Evolutionary conservation across 805 yeast species (phyloP), one percentile per base, ranked within the genome.

Genomic region (Kodamaea neixiangensis): DNA sequence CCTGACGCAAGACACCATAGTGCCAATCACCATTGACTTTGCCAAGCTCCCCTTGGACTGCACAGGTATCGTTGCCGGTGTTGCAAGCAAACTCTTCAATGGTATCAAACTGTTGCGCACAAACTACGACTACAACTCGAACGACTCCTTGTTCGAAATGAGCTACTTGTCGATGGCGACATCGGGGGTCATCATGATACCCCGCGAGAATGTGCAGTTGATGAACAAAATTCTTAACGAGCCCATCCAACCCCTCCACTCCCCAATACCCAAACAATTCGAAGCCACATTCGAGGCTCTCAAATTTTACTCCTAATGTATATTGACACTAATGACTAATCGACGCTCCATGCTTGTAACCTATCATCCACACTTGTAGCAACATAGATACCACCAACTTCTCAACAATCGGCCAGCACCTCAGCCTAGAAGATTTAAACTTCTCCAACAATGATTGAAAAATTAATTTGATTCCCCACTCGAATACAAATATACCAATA

Each of bases 41-140:
- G 68, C 75, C 11, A 65, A 67, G 22, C 61, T 84, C 19, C 88
- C 88, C 0, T 64, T 80, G 14, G 84, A 84, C 61, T 71, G 82
- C 6, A 81, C 83, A 18, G 89, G 89, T 38, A 82, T 85, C 45
- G 87, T 83, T 1, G 83, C 87, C 0, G 86, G 87, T 1, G 73
- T 85, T 18, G 87, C 89, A 0, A 67, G 79, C 37, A 73, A 69
- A 49, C 63, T 84, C 19, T 58, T 78, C 17, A 68, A 65, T 39
- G 73, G 71, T 5, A 56, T 63, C 35, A 58, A 56, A 18, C 43
- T 48, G 13, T 42, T 44, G 20, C 60, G 63, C 5, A 55, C 22
- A 7, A 29, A 43, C 22, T 39, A 29, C 35, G 29, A 18, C 46
- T 18, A 52, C 19, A 44, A 49, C 2, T 45, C 41, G 5, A 45